Evolutionary conservation across 148 eudicot genomes (phyloP).

Genomic region (Camellia japonica): DNA sequence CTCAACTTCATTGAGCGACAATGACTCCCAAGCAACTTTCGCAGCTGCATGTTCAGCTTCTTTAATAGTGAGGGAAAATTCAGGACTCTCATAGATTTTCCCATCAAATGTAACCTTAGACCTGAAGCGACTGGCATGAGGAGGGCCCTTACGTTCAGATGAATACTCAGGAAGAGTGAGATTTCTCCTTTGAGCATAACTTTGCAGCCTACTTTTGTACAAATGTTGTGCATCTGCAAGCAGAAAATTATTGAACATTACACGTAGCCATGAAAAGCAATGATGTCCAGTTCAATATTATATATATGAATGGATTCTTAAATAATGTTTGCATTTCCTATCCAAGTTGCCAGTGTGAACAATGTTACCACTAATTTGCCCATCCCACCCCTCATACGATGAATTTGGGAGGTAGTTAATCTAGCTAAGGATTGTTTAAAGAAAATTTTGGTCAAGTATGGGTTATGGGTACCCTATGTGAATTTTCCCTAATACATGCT

Average conservation of each 20-base stretch:
- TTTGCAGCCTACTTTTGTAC: conserved; percentile 68
- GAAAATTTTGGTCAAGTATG: no score
- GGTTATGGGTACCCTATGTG: no score
- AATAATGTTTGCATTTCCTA: neutral
- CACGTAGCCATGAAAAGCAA: neutral
- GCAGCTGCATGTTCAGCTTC: conserved; percentile 90
- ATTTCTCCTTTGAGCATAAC: conserved; percentile 62
- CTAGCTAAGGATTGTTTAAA: no score
- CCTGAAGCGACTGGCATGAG: conserved; percentile 65
- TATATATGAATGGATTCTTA: no score
- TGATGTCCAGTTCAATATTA: neutral
- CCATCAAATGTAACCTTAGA: conserved; percentile 56
- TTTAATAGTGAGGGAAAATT: conserved; percentile 50
- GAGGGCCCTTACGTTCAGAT: conserved; percentile 68
- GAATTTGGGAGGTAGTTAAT: no score
- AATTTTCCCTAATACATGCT: no score
- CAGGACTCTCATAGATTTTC: conserved; percentile 41
- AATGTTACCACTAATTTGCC: neutral
- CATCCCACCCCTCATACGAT: no score
- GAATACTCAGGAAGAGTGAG: conserved; percentile 53
- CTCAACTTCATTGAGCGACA: conserved; percentile 38
- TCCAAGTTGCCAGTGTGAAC: neutral
- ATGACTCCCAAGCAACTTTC: conserved; percentile 52
- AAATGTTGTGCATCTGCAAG: conserved; percentile 46
- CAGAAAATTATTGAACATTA: neutral